Conservation (phyloP, 2,329 filamentous ascomycete species). For the Fusarium devonianum region DNA sequence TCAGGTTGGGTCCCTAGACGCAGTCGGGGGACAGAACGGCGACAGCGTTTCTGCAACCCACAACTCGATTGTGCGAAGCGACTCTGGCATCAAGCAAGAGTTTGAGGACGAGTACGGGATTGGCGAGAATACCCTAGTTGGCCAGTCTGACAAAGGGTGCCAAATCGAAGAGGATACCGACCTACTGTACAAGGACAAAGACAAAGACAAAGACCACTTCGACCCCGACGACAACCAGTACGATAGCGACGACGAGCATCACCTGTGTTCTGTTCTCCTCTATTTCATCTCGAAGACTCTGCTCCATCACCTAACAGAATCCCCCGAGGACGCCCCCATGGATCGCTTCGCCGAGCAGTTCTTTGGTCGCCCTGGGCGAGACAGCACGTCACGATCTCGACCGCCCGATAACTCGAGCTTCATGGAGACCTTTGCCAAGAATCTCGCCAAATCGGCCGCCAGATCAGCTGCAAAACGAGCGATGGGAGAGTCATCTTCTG, state of each 20-base stretch:
- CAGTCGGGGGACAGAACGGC: conserved; percentile 20
- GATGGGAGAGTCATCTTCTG: conserved; percentile 24
- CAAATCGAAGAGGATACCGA: conserved; percentile 7
- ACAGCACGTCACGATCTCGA: conserved; percentile 13
- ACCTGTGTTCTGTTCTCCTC: conserved; percentile 31
- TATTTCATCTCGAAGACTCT: conserved; percentile 35
- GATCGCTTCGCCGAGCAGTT: conserved; percentile 38
- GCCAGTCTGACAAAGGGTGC: neutral
- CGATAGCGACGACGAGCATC: conserved; percentile 32
- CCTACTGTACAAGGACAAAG: no score
- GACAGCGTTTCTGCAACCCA: conserved; percentile 28
- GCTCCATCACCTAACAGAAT: conserved; percentile 17
- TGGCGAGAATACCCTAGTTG: conserved; percentile 5
- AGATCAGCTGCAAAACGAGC: conserved; percentile 37
- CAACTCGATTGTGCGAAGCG: conserved; percentile 14
- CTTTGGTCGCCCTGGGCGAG: conserved; percentile 27
- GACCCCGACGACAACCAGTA: conserved; percentile 12
- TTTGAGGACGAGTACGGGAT: neutral
- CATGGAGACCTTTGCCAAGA: conserved; percentile 36
- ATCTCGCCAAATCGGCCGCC: conserved; percentile 36
- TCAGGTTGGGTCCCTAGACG: conserved; percentile 15
- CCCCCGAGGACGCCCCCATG: conserved; percentile 16
- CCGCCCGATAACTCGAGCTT: conserved; percentile 30
- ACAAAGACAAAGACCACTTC: neutral
- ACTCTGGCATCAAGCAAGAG: conserved; percentile 10